Conservation (phyloP, 108 stramenopile species). For the Cyclotella atomus region DNA sequence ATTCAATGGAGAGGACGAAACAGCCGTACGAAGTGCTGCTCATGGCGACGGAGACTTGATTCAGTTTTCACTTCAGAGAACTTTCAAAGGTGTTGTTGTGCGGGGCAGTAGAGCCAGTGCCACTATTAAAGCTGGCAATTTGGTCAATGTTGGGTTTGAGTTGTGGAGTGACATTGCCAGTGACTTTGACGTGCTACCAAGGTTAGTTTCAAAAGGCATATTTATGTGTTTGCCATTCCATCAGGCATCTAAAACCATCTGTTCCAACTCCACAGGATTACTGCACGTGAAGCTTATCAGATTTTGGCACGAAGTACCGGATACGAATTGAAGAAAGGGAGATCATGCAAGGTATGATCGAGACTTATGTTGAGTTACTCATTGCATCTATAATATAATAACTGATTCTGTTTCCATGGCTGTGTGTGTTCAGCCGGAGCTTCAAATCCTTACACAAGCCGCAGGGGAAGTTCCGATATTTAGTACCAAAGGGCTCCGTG, state of each 20-base stretch:
- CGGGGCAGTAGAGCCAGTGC: constrained; percentile 18
- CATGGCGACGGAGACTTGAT: constrained; percentile 25
- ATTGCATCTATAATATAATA: too few species aligned
- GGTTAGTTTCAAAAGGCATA: not conserved
- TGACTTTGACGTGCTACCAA: constrained; percentile 13
- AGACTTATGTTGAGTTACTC: not conserved
- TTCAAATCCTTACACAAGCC: constrained; percentile 18
- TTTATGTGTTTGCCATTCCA: too few species aligned
- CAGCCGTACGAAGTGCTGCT: constrained; percentile 7
- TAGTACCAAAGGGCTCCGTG: not conserved
- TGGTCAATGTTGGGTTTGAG: constrained; percentile 22
- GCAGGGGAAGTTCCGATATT: not conserved
- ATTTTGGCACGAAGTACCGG: not conserved
- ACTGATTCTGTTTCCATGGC: too few species aligned
- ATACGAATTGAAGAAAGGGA: not conserved
- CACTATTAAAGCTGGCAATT: constrained; percentile 24
- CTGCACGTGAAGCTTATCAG: constrained; percentile 3
- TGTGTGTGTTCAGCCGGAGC: constrained; percentile 9
- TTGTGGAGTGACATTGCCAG: constrained; percentile 11
- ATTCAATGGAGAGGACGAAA: not conserved
- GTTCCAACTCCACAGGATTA: not conserved
- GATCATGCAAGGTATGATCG: constrained; percentile 2
- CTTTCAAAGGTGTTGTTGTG: constrained; percentile 11
- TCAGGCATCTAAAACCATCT: too few species aligned
- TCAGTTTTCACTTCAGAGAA: constrained; percentile 23